Evolutionary conservation across 257 asterid genomes (phyloP).

Genomic region (Scutellaria minor): DNA sequence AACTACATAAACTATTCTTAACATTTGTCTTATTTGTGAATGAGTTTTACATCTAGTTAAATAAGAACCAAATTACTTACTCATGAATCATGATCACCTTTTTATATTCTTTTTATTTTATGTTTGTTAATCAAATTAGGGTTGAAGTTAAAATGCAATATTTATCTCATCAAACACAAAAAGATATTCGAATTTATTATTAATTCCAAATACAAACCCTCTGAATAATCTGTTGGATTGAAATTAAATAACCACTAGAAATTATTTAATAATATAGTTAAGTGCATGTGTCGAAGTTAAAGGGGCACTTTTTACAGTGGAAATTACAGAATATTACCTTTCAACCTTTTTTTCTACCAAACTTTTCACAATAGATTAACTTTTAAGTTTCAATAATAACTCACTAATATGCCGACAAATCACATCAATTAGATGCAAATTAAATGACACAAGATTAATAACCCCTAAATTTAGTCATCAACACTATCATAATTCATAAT

Average conservation of each 20-base stretch:
- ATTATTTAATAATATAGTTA: not conserved
- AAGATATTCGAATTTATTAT: too few relatives aligned
- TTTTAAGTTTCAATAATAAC: constrained; percentile 51
- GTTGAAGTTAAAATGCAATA: too few relatives aligned
- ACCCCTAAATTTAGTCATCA: constrained; percentile 27
- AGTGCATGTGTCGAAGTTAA: constrained; percentile 9
- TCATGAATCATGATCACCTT: too few relatives aligned
- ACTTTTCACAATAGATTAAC: constrained; percentile 43
- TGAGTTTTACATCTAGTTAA: too few relatives aligned
- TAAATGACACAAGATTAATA: constrained; percentile 23
- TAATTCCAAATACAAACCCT: too few relatives aligned
- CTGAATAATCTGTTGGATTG: too few relatives aligned
- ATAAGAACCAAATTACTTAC: too few relatives aligned
- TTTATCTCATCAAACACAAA: too few relatives aligned
- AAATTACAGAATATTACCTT: constrained; percentile 26
- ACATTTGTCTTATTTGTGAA: not conserved
- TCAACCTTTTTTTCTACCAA: constrained; percentile 8
- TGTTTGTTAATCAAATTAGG: too few relatives aligned
- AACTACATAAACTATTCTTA: not conserved
- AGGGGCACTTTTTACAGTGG: constrained; percentile 30
- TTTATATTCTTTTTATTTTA: too few relatives aligned
- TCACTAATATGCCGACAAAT: constrained; percentile 57
- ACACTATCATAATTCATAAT: constrained; percentile 40
- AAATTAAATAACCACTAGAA: not conserved
- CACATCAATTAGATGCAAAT: constrained; percentile 46